Conservation (phyloP, 305 asterid genomes). For the Withania somnifera region DNA sequence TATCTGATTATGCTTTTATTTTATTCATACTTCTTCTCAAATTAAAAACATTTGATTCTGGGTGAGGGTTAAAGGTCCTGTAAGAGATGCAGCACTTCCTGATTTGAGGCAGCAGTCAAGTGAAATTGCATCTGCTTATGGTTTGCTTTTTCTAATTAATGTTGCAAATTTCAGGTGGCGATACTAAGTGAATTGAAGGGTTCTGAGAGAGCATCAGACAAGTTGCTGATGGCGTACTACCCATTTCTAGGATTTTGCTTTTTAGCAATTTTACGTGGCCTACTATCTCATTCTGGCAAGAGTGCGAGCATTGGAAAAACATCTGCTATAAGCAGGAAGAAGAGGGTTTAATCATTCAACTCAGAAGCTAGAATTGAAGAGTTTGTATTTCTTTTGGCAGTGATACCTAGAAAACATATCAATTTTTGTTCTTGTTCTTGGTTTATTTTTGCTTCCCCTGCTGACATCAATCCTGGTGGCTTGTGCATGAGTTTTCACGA, state of each 20-base stretch:
- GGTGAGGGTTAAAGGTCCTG: too few species aligned
- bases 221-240: neutral
- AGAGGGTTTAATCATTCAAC: conserved; percentile 33
- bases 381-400: neutral
- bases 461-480: neutral
- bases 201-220: neutral
- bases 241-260: conserved; percentile 35
- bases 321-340: conserved; percentile 34
- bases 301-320: conserved; percentile 27
- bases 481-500: neutral
- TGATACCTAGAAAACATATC: neutral
- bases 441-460: neutral
- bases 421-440: conserved; percentile 6
- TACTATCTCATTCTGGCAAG: conserved; percentile 33
- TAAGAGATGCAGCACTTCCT: too few species aligned
- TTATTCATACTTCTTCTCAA: neutral
- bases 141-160: too few species aligned
- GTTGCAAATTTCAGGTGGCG: conserved; percentile 15
- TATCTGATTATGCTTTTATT: neutral
- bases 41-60: neutral
- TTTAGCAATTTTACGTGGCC: conserved; percentile 61
- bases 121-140: neutral
- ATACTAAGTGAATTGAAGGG: neutral
- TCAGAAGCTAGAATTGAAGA: neutral
- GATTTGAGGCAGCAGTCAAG: neutral